A percentile compares a stretch with the other conserved stretches of the same genome.
These are phyloP conservation scores for Apocynum venetum DNA, from an alignment of 257 asterid genomes.

Conservation along the genomic window DNA sequence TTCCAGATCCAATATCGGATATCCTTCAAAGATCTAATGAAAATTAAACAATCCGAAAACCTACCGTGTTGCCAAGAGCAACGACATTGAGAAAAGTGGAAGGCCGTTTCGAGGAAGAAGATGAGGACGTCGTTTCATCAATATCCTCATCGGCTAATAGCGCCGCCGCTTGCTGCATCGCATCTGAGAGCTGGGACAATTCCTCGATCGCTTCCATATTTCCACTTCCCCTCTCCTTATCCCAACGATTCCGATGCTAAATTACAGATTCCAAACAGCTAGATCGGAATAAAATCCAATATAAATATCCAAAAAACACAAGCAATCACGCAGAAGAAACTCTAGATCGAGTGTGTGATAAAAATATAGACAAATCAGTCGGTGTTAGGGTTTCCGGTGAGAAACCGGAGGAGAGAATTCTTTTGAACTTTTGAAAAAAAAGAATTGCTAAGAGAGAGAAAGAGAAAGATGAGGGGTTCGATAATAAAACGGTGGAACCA, in stretches of 20 bases:
- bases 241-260: slow-evolving; percentile 9
- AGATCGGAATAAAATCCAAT: slow-evolving; percentile 34
- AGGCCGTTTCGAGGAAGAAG: slow-evolving; percentile 66
- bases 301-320: background rate
- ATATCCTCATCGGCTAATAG: slow-evolving; percentile 92
- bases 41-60: slow-evolving; percentile 4
- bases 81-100: slow-evolving; percentile 94
- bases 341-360: slow-evolving; percentile 23
- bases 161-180: slow-evolving; percentile 92
- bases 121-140: slow-evolving; percentile 62
- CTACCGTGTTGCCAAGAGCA: slow-evolving; percentile 88
- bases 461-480: slow-evolving; percentile 13
- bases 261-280: slow-evolving; percentile 12
- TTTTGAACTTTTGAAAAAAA: slow-evolving; percentile 40
- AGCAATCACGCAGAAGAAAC: slow-evolving; percentile 5
- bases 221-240: slow-evolving; percentile 12
- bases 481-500: slow-evolving; percentile 2
- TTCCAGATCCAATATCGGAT: slow-evolving; percentile 16
- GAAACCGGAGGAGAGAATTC: slow-evolving; percentile 31
- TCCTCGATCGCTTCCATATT: slow-evolving; percentile 78
- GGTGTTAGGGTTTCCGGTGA: slow-evolving; percentile 35
- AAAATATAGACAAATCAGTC: background rate
- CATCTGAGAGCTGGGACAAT: slow-evolving; percentile 78
- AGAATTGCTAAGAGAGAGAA: slow-evolving; percentile 20
- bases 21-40: slow-evolving; percentile 17